Evolutionary conservation across 495 filamentous ascomycete species (phyloP).

Genomic region (Aspergillus nanangensis): DNA sequence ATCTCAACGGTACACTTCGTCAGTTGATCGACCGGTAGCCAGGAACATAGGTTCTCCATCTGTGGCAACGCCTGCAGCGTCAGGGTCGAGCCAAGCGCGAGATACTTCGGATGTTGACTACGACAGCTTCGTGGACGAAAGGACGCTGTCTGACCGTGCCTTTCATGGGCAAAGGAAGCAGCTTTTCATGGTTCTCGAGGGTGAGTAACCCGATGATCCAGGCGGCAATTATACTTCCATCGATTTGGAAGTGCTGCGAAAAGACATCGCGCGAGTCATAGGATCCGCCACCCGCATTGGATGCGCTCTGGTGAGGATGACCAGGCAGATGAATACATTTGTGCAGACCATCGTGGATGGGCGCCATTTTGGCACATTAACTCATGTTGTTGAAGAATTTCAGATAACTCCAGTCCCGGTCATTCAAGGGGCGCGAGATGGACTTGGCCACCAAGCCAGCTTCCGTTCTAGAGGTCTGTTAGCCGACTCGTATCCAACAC

Average conservation of each 20-base stretch:
- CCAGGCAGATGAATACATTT: conserved; percentile 51
- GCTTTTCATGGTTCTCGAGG: conserved; percentile 65
- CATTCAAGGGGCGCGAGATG: conserved; percentile 37
- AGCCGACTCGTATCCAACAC: no score
- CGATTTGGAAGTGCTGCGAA: conserved; percentile 49
- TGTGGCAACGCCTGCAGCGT: no score
- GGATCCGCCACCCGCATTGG: conserved; percentile 50
- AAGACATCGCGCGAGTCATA: conserved; percentile 61
- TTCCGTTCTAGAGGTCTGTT: no score
- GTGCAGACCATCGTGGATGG: conserved; percentile 36
- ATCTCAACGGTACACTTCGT: no score
- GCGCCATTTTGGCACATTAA: conserved; percentile 47
- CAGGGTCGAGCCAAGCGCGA: no score
- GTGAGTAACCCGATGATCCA: conserved; percentile 63
- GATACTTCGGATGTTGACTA: no score
- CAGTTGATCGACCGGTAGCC: no score
- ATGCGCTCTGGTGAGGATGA: conserved; percentile 43
- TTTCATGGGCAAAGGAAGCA: conserved; percentile 59
- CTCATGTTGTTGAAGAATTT: conserved; percentile 40
- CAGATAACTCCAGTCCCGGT: conserved; percentile 53
- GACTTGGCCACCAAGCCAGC: conserved; percentile 49
- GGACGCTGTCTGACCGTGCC: conserved; percentile 46
- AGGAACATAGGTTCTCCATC: no score
- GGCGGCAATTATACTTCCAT: conserved; percentile 62
- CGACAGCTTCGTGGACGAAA: conserved; percentile 51